Percentiles rank a stretch among this genome's conserved stretches.
These are phyloP conservation scores for Scenedesmus sp. DNA, from an alignment of 163 green algal genomes.

Conservation along the genomic window DNA sequence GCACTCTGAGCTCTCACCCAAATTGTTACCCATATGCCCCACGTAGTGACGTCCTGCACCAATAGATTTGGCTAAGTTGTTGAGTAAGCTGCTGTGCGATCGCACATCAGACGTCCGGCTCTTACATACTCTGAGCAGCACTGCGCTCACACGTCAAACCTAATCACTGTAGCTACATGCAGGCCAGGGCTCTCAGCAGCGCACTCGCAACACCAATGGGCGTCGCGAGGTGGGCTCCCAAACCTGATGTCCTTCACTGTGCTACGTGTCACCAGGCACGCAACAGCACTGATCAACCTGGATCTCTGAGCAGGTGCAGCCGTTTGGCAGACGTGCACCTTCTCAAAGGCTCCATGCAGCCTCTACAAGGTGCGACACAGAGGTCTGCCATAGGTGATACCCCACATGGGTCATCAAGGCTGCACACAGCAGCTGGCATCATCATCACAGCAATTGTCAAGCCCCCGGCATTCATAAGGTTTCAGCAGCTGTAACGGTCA, in stretches of 20 bases:
- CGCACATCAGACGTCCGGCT: neutral
- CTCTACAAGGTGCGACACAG: slow-evolving; percentile 15
- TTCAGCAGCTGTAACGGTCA: neutral
- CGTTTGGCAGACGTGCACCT: neutral
- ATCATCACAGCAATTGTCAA: neutral
- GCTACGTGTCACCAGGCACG: neutral
- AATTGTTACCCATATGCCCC: too few species aligned
- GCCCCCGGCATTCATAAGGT: neutral
- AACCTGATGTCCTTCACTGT: neutral
- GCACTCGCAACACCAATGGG: neutral
- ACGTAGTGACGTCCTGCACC: too few species aligned
- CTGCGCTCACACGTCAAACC: too few species aligned
- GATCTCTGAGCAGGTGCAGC: slow-evolving; percentile 8
- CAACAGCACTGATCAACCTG: neutral
- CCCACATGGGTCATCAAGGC: neutral
- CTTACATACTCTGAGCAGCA: neutral
- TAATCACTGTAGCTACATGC: neutral
- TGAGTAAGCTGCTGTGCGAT: too few species aligned
- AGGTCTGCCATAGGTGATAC: neutral
- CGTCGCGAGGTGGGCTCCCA: neutral
- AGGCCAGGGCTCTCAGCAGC: neutral
- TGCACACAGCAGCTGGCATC: neutral
- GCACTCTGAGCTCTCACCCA: neutral
- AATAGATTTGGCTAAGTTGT: too few species aligned
- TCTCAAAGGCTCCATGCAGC: slow-evolving; percentile 20